These are phyloP conservation scores for Mrakia gelida DNA, from an alignment of 768 basidiomycete species.

Conservation along the genomic window DNA sequence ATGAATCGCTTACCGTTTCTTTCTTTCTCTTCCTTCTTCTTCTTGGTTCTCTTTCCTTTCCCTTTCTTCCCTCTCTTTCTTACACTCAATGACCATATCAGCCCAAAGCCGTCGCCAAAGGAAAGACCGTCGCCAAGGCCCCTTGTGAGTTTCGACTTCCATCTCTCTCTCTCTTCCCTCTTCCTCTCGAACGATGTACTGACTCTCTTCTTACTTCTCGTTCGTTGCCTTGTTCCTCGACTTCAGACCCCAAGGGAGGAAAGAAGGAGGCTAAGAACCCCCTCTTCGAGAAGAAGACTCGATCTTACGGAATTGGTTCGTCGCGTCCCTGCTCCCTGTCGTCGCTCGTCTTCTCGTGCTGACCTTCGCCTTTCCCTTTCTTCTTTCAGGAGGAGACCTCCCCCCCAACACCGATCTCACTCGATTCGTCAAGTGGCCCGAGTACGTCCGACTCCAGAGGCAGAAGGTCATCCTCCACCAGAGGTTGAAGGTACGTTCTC, in stretches of 20 bases:
- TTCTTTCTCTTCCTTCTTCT: not conserved
- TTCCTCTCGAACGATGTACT: not conserved
- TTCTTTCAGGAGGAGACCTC: conserved; percentile 75
- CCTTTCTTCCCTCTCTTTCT: conserved; percentile 14
- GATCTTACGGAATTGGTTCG: conserved; percentile 93
- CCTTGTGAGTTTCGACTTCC: conserved; percentile 41
- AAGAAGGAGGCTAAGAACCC: conserved; percentile 82
- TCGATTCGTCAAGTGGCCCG: conserved; percentile 99
- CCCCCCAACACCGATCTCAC: conserved; percentile 84
- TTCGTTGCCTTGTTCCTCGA: not conserved
- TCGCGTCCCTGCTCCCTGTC: not conserved
- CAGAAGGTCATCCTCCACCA: conserved; percentile 98
- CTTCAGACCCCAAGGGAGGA: conserved; percentile 57
- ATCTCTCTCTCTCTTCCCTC: not conserved
- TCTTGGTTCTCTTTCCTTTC: not conserved
- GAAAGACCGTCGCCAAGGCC: conserved; percentile 46
- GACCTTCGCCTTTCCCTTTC: not conserved
- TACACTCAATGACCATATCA: conserved; percentile 34
- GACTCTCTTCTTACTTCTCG: not conserved
- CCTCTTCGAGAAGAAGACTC: conserved; percentile 81
- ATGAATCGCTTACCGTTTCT: not conserved
- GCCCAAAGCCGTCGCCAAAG: conserved; percentile 45
- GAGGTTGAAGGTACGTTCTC: conserved; percentile 65
- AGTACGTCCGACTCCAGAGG: conserved; percentile 94
- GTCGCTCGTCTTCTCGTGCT: not conserved